A percentile compares a stretch with the other conserved stretches of the same genome.
phyloP scores from a whole-genome alignment of 2,329 filamentous ascomycete genomes.

The Botryotinia calthae region DNA sequence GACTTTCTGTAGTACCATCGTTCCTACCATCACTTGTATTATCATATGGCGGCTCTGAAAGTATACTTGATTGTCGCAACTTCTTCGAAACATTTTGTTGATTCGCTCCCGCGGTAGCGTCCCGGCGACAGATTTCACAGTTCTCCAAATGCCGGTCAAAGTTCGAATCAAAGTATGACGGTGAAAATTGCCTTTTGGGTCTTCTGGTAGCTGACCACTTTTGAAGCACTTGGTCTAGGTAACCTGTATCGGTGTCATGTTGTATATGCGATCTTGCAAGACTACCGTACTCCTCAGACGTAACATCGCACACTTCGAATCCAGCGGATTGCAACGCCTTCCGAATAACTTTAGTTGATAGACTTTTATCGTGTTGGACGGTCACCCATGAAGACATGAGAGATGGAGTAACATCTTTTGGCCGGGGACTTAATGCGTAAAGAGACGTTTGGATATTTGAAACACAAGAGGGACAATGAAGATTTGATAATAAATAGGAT shows the following conservation, averaged over 20 bases:
- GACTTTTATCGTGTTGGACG: conserved; percentile 51
- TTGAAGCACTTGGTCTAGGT: conserved; percentile 34
- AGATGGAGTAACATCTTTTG: conserved; percentile 62
- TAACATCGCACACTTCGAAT: conserved; percentile 52
- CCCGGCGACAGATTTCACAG: conserved; percentile 49
- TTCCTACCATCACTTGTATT: background rate
- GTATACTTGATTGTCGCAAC: conserved; percentile 2
- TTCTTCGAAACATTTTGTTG: conserved; percentile 26
- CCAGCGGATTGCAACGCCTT: conserved; percentile 54
- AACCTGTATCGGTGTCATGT: conserved; percentile 29
- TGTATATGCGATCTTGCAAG: conserved; percentile 19
- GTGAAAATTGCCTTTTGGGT: background rate
- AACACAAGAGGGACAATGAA: conserved; percentile 77
- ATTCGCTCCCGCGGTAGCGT: conserved; percentile 33
- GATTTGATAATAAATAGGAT: conserved; percentile 63
- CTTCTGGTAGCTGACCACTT: conserved; percentile 30
- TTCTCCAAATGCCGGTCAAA: conserved; percentile 45
- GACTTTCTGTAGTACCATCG: conserved; percentile 4
- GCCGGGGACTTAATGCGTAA: conserved; percentile 47
- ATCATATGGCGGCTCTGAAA: background rate
- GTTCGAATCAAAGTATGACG: conserved; percentile 29
- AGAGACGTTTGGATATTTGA: conserved; percentile 62
- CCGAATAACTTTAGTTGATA: conserved; percentile 45
- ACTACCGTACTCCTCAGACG: conserved; percentile 21
- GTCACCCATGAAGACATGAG: conserved; percentile 69